These are phyloP conservation scores for Clitopilus hobsonii DNA, from an alignment of 768 basidiomycete genomes.

Conservation along the genomic window DNA sequence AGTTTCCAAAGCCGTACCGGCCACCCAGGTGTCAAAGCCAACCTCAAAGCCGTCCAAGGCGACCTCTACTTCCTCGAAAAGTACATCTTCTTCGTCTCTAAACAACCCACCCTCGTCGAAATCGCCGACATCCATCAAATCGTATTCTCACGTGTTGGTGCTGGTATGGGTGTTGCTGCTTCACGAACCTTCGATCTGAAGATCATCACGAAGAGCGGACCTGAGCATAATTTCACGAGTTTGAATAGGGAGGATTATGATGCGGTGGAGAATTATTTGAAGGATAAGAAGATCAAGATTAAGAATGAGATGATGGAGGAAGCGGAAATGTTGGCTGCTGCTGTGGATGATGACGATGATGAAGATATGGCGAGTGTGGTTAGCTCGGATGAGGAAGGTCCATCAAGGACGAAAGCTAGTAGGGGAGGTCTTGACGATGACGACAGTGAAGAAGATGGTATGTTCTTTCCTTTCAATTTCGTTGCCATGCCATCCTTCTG, in stretches of 20 bases:
- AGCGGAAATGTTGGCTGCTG: slow-evolving; percentile 67
- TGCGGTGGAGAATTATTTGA: slow-evolving; percentile 77
- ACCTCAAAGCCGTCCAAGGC: slow-evolving; percentile 94
- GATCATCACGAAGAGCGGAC: slow-evolving; percentile 78
- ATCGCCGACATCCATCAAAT: slow-evolving; percentile 86
- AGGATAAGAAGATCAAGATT: slow-evolving; percentile 86
- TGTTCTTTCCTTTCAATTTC: slow-evolving; percentile 9
- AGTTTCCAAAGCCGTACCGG: slow-evolving; percentile 88
- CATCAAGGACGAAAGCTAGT: slow-evolving; percentile 37
- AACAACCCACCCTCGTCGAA: slow-evolving; percentile 88
- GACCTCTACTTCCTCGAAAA: slow-evolving; percentile 98
- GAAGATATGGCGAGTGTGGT: slow-evolving; percentile 76
- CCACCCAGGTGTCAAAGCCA: slow-evolving; percentile 94
- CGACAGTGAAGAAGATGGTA: slow-evolving; percentile 73
- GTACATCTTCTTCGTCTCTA: slow-evolving; percentile 96
- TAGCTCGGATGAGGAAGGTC: slow-evolving; percentile 65
- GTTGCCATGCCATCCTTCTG: slow-evolving; percentile 1
- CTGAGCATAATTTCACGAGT: slow-evolving; percentile 86
- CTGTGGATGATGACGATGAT: slow-evolving; percentile 61
- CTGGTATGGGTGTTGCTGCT: slow-evolving; percentile 74
- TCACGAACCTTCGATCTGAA: slow-evolving; percentile 93
- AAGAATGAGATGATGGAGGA: slow-evolving; percentile 97
- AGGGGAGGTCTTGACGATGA: slow-evolving; percentile 63
- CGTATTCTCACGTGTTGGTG: slow-evolving; percentile 90
- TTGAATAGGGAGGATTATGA: slow-evolving; percentile 96